These are phyloP conservation scores for Clavulina sp. DNA, from an alignment of 768 basidiomycete genomes.

Conservation along the genomic window DNA sequence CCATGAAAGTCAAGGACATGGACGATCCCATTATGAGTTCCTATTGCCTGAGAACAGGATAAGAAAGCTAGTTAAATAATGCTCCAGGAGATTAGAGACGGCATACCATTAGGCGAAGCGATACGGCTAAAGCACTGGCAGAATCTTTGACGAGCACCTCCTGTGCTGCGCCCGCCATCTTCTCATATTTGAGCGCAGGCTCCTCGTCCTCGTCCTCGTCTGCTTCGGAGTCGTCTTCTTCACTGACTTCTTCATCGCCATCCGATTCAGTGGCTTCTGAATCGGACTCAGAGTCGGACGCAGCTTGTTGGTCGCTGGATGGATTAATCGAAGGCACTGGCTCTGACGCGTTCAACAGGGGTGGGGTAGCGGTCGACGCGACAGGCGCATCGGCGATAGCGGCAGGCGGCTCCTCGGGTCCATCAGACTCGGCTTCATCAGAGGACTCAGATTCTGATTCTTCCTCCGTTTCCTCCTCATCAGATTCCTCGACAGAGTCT, in stretches of 20 bases:
- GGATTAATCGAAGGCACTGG: background rate
- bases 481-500: no score
- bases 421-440: no score
- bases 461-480: no score
- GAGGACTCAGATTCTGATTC: no score
- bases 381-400: no score
- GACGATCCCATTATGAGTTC: constrained; percentile 85
- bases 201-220: constrained; percentile 68
- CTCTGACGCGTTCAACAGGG: background rate
- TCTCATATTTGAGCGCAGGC: constrained; percentile 80
- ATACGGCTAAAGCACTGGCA: constrained; percentile 64
- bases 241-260: background rate
- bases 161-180: constrained; percentile 50
- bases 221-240: constrained; percentile 13
- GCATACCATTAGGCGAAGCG: constrained; percentile 53
- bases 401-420: no score
- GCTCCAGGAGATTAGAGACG: constrained; percentile 7
- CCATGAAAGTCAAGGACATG: constrained; percentile 70
- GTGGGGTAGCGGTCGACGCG: no score
- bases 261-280: background rate
- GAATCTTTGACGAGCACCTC: constrained; percentile 80
- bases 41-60: constrained; percentile 44
- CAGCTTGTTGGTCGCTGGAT: background rate
- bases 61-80: constrained; percentile 6
- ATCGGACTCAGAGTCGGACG: background rate